Base-by-base conservation (phyloP, 139 green algal species). In the Astrephomene gubernaculifera region DNA sequence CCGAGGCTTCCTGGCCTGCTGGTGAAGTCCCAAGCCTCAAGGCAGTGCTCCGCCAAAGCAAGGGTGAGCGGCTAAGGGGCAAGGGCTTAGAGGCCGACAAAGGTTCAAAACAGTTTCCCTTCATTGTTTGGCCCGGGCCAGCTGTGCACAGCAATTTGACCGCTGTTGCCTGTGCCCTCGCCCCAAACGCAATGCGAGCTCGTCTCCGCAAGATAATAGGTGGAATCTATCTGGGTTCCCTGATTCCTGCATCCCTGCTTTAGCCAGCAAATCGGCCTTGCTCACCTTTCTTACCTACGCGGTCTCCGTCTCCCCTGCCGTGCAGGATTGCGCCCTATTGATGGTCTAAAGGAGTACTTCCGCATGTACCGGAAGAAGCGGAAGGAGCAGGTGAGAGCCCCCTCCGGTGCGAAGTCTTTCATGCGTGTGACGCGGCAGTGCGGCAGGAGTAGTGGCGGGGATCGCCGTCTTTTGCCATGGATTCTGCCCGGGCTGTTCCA, bases 301-400 rank as follows among this genome's bases (percentile, higher is more conserved):
- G n/a, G n/a, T n/a, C n/a, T n/a, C n/a, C n/a, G n/a, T n/a, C n/a
- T n/a, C n/a, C n/a, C n/a, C n/a, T n/a, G n/a, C 38, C 43, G 10
- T 35, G 21, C 74, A 82, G 74, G 76, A 4, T 33, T 84, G 43
- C 60, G 78, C 0, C 78, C 78, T 22, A 84, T 84, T 27, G 78
- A 84, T 39, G 78, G 78, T 6, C 63, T 84, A 3, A 74, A 74
- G 24, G 63, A 84, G 22, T 84, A 84, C 64, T 84, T 84, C 63
- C 78, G 78, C 43, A 63, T 75, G 78, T 84, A 84, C 22, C 78
- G 78, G 21, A 74, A 84, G 63, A 84, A 84, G 78, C 78, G 78
- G 63, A 84, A 84, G 44, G 43, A 84, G 44, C 78, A 75, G 78
- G 61, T 54, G 49, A 38, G 63, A 29, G n/a, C n/a, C n/a, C n/a